Evolutionary conservation across 228 moss, liverwort and hornwort genomes (phyloP), one percentile per base, ranked within the genome.

Genomic region (Sphagnum magellanicum): DNA sequence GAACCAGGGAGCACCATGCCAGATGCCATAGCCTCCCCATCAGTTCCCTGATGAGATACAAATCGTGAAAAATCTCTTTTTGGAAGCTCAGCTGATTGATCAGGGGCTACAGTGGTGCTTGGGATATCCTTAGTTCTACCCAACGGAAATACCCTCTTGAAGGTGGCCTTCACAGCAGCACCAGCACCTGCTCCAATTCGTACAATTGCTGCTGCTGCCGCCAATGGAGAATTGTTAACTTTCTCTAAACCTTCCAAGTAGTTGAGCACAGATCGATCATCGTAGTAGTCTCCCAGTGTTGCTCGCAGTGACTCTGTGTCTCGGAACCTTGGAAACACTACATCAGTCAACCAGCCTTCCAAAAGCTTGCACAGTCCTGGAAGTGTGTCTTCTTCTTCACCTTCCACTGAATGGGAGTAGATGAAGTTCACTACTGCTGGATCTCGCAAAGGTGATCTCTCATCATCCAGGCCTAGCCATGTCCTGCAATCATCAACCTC

Each of bases 321-420:
- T 55, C 93, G 86, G 70, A 93, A 97, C 62, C 84, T 81, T 64
- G 93, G 91, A 65, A 93, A 90, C 32, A 90, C 97, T 71, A 91
- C 85, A 81, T 97, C 97, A 16, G 81, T 83, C 74, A 97, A 81
- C 97, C 97, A 97, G 69, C 87, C 90, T 74, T 97, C 97, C 74
- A 97, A 64, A 63, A 97, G 82, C 75, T 93, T 93, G 83, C 97
- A 97, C 73, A 97, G 75, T 32, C 97, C 97, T 72, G 97, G 93
- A 53, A 97, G 81, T 5, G 89, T 79, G 72, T 91, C 93, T 16
- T 77, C 90, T 70, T 91, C 97, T 77, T 90, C 91, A 53, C 89
- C 88, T 68, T 88, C 88, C 74, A 86, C 79, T 32, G 97, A 97
- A 69, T 93, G 85, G 2, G 89, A 82, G 50, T 88, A 97, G 8